These are phyloP conservation scores for Apodospora peruviana DNA, from an alignment of 495 filamentous ascomycete species.

Conservation along the genomic window DNA sequence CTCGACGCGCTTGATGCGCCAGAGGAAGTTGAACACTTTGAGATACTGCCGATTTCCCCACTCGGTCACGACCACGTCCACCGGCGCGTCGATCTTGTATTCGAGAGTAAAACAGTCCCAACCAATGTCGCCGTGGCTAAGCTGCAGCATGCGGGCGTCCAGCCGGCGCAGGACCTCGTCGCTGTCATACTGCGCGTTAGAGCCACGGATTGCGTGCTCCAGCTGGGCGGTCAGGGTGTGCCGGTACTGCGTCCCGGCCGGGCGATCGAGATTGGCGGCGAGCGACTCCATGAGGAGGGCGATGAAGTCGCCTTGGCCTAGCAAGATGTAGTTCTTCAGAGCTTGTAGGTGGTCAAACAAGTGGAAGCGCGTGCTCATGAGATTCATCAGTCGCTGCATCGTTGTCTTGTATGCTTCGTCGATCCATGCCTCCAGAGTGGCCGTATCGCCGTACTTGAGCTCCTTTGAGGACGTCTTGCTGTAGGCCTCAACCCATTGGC, in stretches of 20 bases:
- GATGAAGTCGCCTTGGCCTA: conserved; percentile 97
- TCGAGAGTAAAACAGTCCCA: conserved; percentile 99
- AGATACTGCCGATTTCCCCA: conserved; percentile 94
- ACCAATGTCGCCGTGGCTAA: conserved; percentile 93
- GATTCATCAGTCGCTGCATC: conserved; percentile 88
- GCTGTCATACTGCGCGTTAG: conserved; percentile 93
- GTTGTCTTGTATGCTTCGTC: conserved; percentile 96
- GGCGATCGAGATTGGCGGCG: conserved; percentile 84
- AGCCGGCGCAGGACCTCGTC: conserved; percentile 88
- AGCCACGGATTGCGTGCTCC: conserved; percentile 94
- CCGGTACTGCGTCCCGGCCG: conserved; percentile 89
- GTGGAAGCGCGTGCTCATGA: conserved; percentile 92
- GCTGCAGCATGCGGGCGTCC: conserved; percentile 92
- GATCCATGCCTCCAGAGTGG: conserved; percentile 83
- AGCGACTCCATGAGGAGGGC: conserved; percentile 95
- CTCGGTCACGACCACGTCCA: conserved; percentile 94
- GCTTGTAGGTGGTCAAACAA: conserved; percentile 89
- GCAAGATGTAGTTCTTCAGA: conserved; percentile 87
- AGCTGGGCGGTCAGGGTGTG: conserved; percentile 95
- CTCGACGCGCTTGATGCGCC: conserved; percentile 96
- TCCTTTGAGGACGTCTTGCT: conserved; percentile 93
- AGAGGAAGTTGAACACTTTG: conserved; percentile 98
- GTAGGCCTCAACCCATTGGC: conserved; percentile 92
- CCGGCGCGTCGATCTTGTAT: conserved; percentile 95
- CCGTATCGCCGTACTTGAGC: conserved; percentile 89